Base-by-base conservation (phyloP, 1,284 basidiomycete genomes). In the Trichosporon inkin region DNA sequence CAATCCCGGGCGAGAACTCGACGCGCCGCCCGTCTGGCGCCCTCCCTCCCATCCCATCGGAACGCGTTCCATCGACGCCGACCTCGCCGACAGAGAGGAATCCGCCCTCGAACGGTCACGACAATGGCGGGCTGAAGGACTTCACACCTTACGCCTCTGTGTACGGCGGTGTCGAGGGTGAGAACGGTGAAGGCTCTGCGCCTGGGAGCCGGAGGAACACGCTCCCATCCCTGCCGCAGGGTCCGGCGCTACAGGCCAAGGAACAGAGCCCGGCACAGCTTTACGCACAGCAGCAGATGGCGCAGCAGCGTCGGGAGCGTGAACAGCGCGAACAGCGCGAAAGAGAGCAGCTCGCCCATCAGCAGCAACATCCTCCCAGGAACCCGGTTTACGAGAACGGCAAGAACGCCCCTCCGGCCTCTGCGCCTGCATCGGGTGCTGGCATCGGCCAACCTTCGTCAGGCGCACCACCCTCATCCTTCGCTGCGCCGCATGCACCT, bases 221-320 rank as follows among this genome's bases (percentile, higher is more conserved):
- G 24, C 44, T 49, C 11, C 44, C 44, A 16, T 22, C 44, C 28
- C 22, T 49, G 14, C 44, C 44, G 1, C 24, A n/a, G 11, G 7
- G 6, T 7, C 22, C 44, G 28, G 28, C 16, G 16, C 22, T n/a
- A 22, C 22, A 32, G 44, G 7, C 22, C 14, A 17, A n/a, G 24
- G 44, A 32, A 22, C 44, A 49, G 44, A 49, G 44, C 44, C 44
- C 24, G 22, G 44, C 44, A 16, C 44, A 49, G 16, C 22, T 49
- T 6, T 49, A 49, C 24, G 44, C 44, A 24, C 44, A 49, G 24
- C 44, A 49, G 44, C 44, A 49, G 44, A 49, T 49, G 44, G 44
- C 44, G 13, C 44, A 49, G 16, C 44, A 49, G 24, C 24, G 24
- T 4, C 44, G 28, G 14, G 22, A n/a, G 44, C 22, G 22, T n/a